These are phyloP conservation scores for Fusarium avenaceum DNA, from an alignment of 2,329 filamentous ascomycete genomes.

Conservation along the genomic window DNA sequence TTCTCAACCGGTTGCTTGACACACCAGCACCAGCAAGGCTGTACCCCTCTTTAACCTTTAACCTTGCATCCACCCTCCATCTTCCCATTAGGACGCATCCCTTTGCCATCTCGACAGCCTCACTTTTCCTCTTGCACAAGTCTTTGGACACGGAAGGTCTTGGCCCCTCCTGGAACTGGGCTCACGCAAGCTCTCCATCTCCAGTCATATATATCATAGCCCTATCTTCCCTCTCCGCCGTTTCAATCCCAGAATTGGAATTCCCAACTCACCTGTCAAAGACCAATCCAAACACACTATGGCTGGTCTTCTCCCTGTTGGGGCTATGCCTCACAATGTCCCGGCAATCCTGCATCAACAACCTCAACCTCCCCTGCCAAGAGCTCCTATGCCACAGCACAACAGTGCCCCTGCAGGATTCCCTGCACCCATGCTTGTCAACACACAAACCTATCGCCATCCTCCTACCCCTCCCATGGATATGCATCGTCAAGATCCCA, in stretches of 20 bases:
- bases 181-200: constrained; percentile 2
- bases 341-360: constrained; percentile 23
- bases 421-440: constrained; percentile 20
- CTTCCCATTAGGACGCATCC: constrained; percentile 32
- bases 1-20: constrained; percentile 1
- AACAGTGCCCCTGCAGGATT: constrained; percentile 12
- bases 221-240: constrained; percentile 15
- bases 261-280: constrained; percentile 18
- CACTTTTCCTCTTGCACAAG: constrained; percentile 28
- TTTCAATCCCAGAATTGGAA: constrained; percentile 11
- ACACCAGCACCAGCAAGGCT: constrained; percentile 18
- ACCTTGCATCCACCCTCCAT: constrained; percentile 36
- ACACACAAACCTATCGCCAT: constrained; percentile 14
- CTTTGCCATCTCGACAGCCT: constrained; percentile 38
- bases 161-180: background rate
- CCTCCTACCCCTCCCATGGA: constrained; percentile 36
- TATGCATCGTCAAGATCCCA: constrained; percentile 32
- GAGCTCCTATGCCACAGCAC: constrained; percentile 11
- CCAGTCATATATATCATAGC: constrained; percentile 38
- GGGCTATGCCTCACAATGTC: constrained; percentile 25
- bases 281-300: constrained; percentile 25
- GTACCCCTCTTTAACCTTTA: constrained; percentile 16
- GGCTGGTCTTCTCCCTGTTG: constrained; percentile 14
- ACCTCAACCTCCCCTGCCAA: constrained; percentile 11
- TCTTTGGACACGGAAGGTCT: background rate